phyloP scores from a whole-genome alignment of 1,284 basidiomycete genomes.

The Puccinia novopanici region DNA sequence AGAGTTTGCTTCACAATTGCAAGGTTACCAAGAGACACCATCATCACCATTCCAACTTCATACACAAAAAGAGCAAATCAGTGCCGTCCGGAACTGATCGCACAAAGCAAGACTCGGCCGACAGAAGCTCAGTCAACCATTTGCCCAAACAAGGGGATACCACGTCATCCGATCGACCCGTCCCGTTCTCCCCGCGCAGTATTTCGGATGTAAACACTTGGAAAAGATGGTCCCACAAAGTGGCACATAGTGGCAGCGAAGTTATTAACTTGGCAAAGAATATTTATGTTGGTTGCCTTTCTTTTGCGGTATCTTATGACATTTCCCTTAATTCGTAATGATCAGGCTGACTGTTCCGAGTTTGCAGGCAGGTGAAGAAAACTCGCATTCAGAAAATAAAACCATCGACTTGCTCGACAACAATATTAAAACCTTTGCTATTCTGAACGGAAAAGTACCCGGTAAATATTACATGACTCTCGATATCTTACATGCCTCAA shows the following conservation, averaged over 20 bases:
- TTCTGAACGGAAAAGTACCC: conserved; percentile 32
- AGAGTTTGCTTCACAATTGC: not conserved
- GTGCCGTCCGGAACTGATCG: not conserved
- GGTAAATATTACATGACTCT: too few species aligned
- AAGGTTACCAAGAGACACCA: not conserved
- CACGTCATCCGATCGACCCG: not conserved
- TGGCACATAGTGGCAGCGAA: not conserved
- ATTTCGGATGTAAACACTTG: not conserved
- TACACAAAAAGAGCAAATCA: conserved; percentile 16
- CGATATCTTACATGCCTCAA: too few species aligned
- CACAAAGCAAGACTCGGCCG: not conserved
- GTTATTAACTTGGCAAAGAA: conserved; percentile 13
- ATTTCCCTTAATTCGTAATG: not conserved
- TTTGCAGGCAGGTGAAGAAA: conserved; percentile 4
- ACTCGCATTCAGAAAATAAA: not conserved
- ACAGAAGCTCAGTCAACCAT: not conserved
- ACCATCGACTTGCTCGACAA: not conserved
- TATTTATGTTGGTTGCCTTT: conserved; percentile 8
- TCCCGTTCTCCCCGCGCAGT: not conserved
- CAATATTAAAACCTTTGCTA: conserved; percentile 38
- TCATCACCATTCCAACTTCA: not conserved
- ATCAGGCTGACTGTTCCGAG: not conserved
- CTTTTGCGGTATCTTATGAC: not conserved
- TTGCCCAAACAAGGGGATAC: not conserved
- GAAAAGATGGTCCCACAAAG: conserved; percentile 3